A percentile compares a stretch with the other conserved stretches of the same genome.
These are phyloP conservation scores for Thelephora aurantiotincta DNA, from an alignment of 768 basidiomycete genomes.

Conservation along the genomic window DNA sequence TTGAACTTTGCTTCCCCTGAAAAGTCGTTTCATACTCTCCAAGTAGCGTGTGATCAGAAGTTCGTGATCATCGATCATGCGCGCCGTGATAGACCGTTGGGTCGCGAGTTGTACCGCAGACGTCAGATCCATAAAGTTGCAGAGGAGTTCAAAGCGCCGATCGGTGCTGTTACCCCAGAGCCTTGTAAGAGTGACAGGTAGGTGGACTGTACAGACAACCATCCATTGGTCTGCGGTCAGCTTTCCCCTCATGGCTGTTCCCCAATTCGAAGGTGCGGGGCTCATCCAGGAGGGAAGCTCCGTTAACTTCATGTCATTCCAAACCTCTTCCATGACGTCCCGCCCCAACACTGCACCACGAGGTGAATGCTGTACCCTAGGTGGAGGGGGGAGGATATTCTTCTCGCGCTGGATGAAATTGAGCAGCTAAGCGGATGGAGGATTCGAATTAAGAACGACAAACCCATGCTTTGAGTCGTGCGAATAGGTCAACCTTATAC, in stretches of 20 bases:
- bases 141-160: conserved; percentile 5
- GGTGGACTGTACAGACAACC: conserved; percentile 20
- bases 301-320: not conserved
- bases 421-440: too few species aligned
- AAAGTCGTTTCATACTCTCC: not conserved
- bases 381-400: too few species aligned
- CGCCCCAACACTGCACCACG: not conserved
- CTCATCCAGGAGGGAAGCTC: conserved; percentile 9
- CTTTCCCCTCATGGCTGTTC: conserved; percentile 12
- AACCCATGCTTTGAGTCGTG: too few species aligned
- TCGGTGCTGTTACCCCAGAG: conserved; percentile 18
- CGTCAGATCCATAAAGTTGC: conserved; percentile 3
- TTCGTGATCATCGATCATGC: not conserved
- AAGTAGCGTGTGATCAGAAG: not conserved
- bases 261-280: conserved; percentile 7
- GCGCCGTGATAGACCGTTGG: not conserved
- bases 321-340: not conserved
- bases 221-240: too few species aligned
- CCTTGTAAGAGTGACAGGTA: conserved; percentile 21
- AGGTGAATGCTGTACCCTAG: too few species aligned
- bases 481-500: too few species aligned
- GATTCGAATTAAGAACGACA: too few species aligned
- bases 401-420: too few species aligned
- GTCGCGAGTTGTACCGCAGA: not conserved
- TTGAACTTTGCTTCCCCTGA: conserved; percentile 11